These are phyloP conservation scores for Scleroderma bovista DNA, from an alignment of 768 basidiomycete species.

Conservation along the genomic window DNA sequence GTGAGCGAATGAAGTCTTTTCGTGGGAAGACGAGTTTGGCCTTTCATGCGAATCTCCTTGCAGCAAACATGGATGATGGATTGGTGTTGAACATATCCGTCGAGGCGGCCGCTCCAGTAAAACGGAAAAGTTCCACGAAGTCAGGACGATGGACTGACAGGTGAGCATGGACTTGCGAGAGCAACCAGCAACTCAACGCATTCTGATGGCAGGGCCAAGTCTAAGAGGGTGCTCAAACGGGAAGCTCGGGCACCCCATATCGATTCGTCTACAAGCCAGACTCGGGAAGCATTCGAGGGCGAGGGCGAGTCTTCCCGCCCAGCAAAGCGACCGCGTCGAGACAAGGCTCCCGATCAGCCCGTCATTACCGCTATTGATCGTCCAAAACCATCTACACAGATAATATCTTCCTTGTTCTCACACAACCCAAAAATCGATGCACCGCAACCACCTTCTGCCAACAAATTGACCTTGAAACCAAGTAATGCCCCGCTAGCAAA, in stretches of 20 bases:
- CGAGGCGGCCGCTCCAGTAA: conserved; percentile 28
- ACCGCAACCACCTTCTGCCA: conserved; percentile 24
- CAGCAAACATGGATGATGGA: conserved; percentile 68
- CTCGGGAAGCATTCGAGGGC: conserved; percentile 13
- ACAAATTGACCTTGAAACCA: conserved; percentile 38
- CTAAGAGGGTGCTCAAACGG: conserved; percentile 63
- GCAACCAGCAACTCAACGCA: neutral
- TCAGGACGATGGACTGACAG: conserved; percentile 77
- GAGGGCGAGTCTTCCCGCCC: conserved; percentile 31
- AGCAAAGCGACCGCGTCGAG: conserved; percentile 41
- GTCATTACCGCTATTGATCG: conserved; percentile 15
- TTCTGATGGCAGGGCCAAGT: conserved; percentile 52
- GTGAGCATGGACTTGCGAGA: conserved; percentile 32
- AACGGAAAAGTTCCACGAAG: conserved; percentile 36
- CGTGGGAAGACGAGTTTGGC: neutral
- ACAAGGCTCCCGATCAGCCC: conserved; percentile 16
- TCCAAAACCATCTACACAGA: conserved; percentile 40
- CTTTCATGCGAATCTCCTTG: too few species aligned
- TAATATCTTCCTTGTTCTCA: conserved; percentile 88
- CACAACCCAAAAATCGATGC: conserved; percentile 68
- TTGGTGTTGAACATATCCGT: conserved; percentile 68
- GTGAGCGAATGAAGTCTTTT: too few species aligned
- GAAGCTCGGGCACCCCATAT: conserved; percentile 36
- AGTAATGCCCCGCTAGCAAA: conserved; percentile 81
- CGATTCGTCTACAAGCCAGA: conserved; percentile 6